Base-by-base conservation (phyloP, 257 asterid species). In the Solanum rostratum region DNA sequence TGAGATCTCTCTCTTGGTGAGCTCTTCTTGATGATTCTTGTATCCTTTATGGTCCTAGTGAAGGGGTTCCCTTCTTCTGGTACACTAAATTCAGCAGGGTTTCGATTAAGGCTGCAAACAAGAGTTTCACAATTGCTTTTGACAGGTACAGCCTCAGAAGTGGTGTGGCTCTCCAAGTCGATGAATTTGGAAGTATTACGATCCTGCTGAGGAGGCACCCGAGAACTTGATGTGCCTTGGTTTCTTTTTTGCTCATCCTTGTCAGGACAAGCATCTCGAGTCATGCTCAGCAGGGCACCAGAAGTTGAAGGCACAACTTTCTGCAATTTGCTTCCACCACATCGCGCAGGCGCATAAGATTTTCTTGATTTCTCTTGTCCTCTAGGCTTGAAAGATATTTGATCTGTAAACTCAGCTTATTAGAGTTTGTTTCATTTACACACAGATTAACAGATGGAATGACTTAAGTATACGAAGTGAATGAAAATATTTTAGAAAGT, bases 1-100 rank as follows among this genome's bases (percentile, higher is more conserved):
- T 46, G 80, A 43, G 69, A 8, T 80, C 62, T 87, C 54, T 83
- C 89, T 63, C 82, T 89, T 10, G 74, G 59, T 55, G 76, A 83
- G 30, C 37, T 84, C 86, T 80, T 87, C 85, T 85, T 93, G 82
- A 85, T 82, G 10, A 81, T 29, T 82, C 76, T 90, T 83, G 94
- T 78, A 83, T 92, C 95, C 85, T 84, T 91, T 10, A 92, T 88
- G 68, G 86, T 76, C 59, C 92, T 83, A 5, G 95, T 95, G 88
- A 53, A 95, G 85, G 80, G 82, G 60, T 93, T 92, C 79, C 90
- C 87, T 49, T 92, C 91, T 24, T 87, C 92, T 10, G 93, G 94
- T 45, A 85, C 7, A 88, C 92, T 91, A 83, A 95, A 92, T 49
- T 97, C 98, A 52, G 98, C 98, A 13, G 99, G 99, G 88, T 94